Conservation (phyloP, 2,329 filamentous ascomycete genomes). For the Diaporthe vexans region DNA sequence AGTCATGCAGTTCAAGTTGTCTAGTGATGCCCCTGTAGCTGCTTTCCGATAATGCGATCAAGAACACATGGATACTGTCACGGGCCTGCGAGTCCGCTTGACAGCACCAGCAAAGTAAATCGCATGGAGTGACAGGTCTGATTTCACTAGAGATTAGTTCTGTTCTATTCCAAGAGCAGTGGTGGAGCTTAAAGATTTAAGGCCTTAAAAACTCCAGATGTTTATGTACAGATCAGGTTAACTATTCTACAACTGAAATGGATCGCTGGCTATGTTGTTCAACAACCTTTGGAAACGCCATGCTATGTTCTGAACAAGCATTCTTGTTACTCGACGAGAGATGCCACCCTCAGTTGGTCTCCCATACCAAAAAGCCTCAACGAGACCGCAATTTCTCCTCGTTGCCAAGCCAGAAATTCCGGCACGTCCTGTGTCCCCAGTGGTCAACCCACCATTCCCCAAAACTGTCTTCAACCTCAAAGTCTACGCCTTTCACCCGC, state of each 20-base stretch:
- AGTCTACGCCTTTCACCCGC: constrained; percentile 80
- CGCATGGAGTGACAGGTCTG: neutral
- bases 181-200: neutral
- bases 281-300: constrained; percentile 30
- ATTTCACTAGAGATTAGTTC: neutral
- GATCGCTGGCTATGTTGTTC: constrained; percentile 1
- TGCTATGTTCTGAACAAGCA: constrained; percentile 27
- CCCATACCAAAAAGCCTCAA: constrained; percentile 51
- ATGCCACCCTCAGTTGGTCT: neutral
- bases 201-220: neutral
- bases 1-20: neutral
- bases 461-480: constrained; percentile 88
- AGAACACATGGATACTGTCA: too few species aligned
- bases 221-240: neutral
- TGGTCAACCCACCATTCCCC: constrained; percentile 97
- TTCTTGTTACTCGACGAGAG: neutral
- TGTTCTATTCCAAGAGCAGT: too few species aligned
- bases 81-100: neutral
- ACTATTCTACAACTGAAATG: neutral
- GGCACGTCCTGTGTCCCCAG: constrained; percentile 85
- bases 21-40: neutral
- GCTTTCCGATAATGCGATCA: too few species aligned
- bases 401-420: constrained; percentile 87
- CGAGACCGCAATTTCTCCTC: constrained; percentile 78
- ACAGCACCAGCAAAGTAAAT: neutral